A percentile compares a stretch with the other conserved stretches of the same genome.
phyloP scores from a whole-genome alignment of 2,329 filamentous ascomycete genomes.

The Fusarium coffeatum region DNA sequence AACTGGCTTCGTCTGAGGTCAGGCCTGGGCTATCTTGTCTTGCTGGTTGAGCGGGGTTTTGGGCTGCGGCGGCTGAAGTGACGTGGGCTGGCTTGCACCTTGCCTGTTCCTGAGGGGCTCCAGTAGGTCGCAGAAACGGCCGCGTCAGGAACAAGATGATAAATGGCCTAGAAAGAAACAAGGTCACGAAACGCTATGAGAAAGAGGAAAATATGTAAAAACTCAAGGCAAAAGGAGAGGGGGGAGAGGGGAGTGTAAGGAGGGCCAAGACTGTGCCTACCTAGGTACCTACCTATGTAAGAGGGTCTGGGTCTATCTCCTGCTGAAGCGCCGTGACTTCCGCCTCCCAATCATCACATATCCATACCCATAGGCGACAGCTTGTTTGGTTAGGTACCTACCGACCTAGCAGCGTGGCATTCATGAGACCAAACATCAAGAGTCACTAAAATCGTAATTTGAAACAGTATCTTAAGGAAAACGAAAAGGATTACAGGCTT shows the following conservation, averaged over 20 bases:
- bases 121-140: conserved; percentile 49
- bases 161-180: conserved; percentile 12
- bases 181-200: conserved; percentile 4
- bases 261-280: conserved; percentile 3
- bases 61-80: conserved; percentile 20
- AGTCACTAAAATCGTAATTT: background rate
- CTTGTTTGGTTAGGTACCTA: background rate
- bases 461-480: background rate
- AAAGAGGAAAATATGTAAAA: background rate
- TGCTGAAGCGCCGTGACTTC: conserved; percentile 28
- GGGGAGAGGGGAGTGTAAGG: conserved; percentile 8
- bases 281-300: background rate
- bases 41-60: conserved; percentile 44
- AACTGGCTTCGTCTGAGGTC: background rate
- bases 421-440: background rate
- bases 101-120: conserved; percentile 33
- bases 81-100: conserved; percentile 29
- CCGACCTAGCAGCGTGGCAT: background rate
- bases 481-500: background rate
- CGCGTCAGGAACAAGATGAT: conserved; percentile 42
- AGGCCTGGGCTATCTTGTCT: conserved; percentile 22
- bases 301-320: conserved; percentile 19
- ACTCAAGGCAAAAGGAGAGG: background rate
- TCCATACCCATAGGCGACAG: conserved; percentile 17
- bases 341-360: conserved; percentile 10